A percentile compares a stretch with the other conserved stretches of the same genome.
phyloP scores from a whole-genome alignment of 805 yeast species.

The Maudiozyma pseudohumilis region DNA sequence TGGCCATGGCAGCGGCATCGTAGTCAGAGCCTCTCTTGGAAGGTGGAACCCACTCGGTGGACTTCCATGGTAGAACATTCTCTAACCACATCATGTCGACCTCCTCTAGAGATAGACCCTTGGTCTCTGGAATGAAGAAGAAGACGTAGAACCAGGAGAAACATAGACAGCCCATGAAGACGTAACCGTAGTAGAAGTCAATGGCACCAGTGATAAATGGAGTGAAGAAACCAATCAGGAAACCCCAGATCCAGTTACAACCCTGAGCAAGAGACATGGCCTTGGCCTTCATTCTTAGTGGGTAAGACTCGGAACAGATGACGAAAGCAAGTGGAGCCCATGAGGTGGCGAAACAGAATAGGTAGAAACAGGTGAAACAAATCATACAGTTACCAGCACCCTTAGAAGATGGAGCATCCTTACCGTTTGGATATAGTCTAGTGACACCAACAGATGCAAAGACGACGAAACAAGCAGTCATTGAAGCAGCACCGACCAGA shows the following conservation, averaged over 20 bases:
- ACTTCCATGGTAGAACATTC: slow-evolving; percentile 33
- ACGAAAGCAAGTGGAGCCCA: slow-evolving; percentile 66
- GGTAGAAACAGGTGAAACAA: slow-evolving; percentile 56
- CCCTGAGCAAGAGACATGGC: slow-evolving; percentile 3
- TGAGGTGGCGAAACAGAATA: slow-evolving; percentile 61
- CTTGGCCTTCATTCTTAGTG: slow-evolving; percentile 38
- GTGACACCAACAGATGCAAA: slow-evolving; percentile 28
- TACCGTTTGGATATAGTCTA: slow-evolving; percentile 25
- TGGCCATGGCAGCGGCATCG: slow-evolving; percentile 14
- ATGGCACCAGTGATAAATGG: slow-evolving; percentile 4
- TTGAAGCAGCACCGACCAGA: slow-evolving; percentile 1
- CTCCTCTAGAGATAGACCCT: slow-evolving; percentile 3
- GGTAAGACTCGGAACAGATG: slow-evolving; percentile 57
- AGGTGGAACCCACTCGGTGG: slow-evolving; percentile 43
- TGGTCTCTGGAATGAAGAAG: slow-evolving; percentile 3
- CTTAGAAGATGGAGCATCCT: slow-evolving; percentile 35
- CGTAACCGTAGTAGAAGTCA: slow-evolving; percentile 4
- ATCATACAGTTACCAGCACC: slow-evolving; percentile 63
- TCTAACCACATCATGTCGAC: slow-evolving; percentile 2
- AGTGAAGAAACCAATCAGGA: slow-evolving; percentile 5
- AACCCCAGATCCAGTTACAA: slow-evolving; percentile 5
- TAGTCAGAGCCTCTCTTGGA: slow-evolving; percentile 11
- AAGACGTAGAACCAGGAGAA: slow-evolving; percentile 4
- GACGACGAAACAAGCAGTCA: slow-evolving; percentile 2
- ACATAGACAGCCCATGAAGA: slow-evolving; percentile 4